Percentiles rank a stretch among this genome's conserved stretches.
Conservation (phyloP, 495 filamentous ascomycete genomes). For the Letharia columbiana region DNA sequence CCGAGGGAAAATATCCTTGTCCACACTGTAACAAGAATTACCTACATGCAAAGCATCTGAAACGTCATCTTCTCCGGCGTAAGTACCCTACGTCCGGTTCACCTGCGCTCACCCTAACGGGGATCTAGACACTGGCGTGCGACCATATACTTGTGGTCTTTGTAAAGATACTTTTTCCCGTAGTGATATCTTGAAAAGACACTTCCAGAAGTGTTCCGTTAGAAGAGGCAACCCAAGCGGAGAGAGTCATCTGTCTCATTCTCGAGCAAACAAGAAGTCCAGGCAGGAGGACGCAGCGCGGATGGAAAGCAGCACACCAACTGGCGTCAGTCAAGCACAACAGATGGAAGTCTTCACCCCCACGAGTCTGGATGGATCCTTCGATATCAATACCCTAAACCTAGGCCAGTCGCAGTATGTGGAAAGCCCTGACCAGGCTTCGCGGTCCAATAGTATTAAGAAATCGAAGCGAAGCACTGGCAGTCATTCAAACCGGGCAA, state of each 20-base stretch:
- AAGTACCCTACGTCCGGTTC: slow-evolving; percentile 41
- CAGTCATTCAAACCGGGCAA: slow-evolving; percentile 16
- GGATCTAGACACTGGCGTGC: slow-evolving; percentile 77
- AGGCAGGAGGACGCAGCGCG: slow-evolving; percentile 16
- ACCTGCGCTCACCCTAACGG: slow-evolving; percentile 23
- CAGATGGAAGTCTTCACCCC: slow-evolving; percentile 18
- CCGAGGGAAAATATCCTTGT: slow-evolving; percentile 94
- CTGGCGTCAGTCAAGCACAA: slow-evolving; percentile 10
- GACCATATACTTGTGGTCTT: slow-evolving; percentile 92
- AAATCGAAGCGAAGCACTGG: slow-evolving; percentile 37
- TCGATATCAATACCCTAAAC: slow-evolving; percentile 41
- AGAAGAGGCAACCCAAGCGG: slow-evolving; percentile 90
- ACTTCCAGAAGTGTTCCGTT: slow-evolving; percentile 97
- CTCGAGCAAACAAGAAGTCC: slow-evolving; percentile 75
- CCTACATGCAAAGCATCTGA: slow-evolving; percentile 93
- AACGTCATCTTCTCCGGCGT: slow-evolving; percentile 91
- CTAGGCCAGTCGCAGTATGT: slow-evolving; percentile 32
- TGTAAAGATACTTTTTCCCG: slow-evolving; percentile 98
- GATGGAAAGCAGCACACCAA: slow-evolving; percentile 37
- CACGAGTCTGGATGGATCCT: slow-evolving; percentile 15
- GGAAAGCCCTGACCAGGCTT: slow-evolving; percentile 37
- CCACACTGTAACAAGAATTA: slow-evolving; percentile 97
- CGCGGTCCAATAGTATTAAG: slow-evolving; percentile 51
- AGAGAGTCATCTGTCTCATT: slow-evolving; percentile 82
- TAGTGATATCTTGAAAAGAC: slow-evolving; percentile 95